Evolutionary conservation across 257 asterid species (phyloP).

Genomic region (Solanum habrochaites): DNA sequence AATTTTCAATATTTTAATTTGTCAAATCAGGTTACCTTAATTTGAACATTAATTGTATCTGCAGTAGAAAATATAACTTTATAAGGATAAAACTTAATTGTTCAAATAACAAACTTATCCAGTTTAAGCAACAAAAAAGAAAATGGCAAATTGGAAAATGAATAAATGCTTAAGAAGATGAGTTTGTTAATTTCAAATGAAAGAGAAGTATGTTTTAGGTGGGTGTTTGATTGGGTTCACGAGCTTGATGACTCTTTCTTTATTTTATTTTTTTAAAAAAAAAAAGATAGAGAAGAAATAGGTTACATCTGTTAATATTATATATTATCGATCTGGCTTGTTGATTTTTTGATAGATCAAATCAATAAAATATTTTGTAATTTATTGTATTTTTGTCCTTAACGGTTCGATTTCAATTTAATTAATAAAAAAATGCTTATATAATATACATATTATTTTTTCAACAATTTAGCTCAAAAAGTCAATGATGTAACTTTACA

Average conservation of each 20-base stretch:
- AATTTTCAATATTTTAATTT: neutral
- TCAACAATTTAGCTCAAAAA: too few species aligned
- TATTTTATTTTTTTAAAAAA: too few species aligned
- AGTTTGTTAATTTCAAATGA: neutral
- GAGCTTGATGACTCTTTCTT: neutral
- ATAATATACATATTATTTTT: neutral
- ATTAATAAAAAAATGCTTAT: too few species aligned
- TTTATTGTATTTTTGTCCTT: rapidly evolving
- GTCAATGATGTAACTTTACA: neutral
- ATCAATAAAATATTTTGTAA: too few species aligned
- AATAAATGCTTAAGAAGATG: neutral
- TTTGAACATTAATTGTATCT: neutral
- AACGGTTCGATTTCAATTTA: neutral
- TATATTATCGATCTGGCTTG: too few species aligned
- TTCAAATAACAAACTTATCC: neutral
- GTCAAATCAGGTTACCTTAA: neutral
- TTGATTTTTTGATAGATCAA: too few species aligned
- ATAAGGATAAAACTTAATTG: neutral
- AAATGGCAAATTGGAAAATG: neutral
- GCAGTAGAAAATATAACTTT: neutral
- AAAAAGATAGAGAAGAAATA: too few species aligned
- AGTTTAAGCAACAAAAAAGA: neutral
- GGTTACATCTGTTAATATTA: neutral
- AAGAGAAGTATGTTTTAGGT: neutral
- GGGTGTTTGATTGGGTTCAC: neutral